Conservation (phyloP, 352 stramenopile genomes). For the Pythium aquatile region DNA sequence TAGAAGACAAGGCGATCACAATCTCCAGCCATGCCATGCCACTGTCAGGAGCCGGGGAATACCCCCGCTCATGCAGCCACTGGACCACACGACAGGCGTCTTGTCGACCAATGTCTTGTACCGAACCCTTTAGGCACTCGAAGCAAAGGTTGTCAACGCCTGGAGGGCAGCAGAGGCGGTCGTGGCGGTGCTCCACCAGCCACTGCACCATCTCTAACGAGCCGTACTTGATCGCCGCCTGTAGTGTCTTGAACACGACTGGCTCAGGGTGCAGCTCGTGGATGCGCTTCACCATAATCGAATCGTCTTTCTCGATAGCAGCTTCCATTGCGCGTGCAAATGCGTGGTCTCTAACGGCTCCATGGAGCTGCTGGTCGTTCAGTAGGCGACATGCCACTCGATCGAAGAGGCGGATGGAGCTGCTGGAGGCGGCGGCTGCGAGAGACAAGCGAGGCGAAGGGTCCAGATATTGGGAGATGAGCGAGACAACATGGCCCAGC, state of each 20-base stretch:
- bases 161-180: conserved; percentile 4
- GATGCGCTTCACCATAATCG: background rate
- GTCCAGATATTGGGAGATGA: conserved; percentile 4
- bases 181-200: conserved; percentile 4
- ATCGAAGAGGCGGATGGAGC: background rate
- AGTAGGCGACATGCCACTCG: background rate
- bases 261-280: conserved; percentile 6
- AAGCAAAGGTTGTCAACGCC: background rate
- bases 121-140: background rate
- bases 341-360: background rate
- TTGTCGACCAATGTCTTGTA: background rate
- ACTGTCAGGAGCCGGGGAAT: background rate
- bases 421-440: background rate
- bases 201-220: conserved; percentile 12
- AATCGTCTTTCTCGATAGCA: conserved; percentile 4
- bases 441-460: background rate
- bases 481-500: background rate
- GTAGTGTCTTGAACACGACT: background rate
- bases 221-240: background rate
- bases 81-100: background rate
- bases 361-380: background rate
- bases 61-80: background rate
- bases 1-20: background rate
- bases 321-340: background rate
- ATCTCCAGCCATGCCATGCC: background rate